Evolutionary conservation across 129 eudicot genomes (phyloP), one percentile per base, ranked within the genome.

Genomic region (Helianthus tuberosus): DNA sequence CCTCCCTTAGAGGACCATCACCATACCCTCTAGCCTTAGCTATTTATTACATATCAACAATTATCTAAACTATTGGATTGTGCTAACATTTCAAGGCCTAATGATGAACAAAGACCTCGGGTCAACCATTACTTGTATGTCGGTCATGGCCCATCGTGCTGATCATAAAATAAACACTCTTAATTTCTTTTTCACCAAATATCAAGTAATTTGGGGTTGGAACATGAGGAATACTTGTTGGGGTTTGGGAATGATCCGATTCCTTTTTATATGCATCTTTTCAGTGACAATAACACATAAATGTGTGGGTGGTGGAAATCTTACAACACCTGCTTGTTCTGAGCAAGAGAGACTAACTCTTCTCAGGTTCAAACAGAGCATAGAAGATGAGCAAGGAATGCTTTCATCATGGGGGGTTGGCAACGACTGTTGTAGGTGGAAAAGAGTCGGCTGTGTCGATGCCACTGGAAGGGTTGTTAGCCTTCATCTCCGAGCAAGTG

Each of bases 361-460:
- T 15, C 41, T 76, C 17, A 65, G 57, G 12, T 81, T 70, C 64
- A 75, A 70, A 61, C 14, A 71, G 8, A 69, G 53, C 17, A 9
- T 52, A 13, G 10, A 6, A 12, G 64, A 69, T 20, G 1, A 39
- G 13, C 54, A 17, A 6, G 53, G 43, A 8, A 41, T 27, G 10
- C 78, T 81, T 13, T 52, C 75, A 12, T 76, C 81, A 11, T 81
- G 85, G 85, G 50, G 54, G 54, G 55, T 11, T 10, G 66, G 52
- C 39, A 11, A 11, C 13, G 69, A 68, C 6, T 77, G 75, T 69
- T 77, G 81, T 55, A 9, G 1, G 49, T 77, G 71, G 76, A 20
- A 27, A 5, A 69, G 75, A 11, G 69, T 77, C 13, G 5, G 5
- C 2, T 77, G 81, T 55, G 54, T 69, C 8, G 1, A 17, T 27